Conservation (phyloP, 2,329 filamentous ascomycete species). For the Botryotinia globosa region DNA sequence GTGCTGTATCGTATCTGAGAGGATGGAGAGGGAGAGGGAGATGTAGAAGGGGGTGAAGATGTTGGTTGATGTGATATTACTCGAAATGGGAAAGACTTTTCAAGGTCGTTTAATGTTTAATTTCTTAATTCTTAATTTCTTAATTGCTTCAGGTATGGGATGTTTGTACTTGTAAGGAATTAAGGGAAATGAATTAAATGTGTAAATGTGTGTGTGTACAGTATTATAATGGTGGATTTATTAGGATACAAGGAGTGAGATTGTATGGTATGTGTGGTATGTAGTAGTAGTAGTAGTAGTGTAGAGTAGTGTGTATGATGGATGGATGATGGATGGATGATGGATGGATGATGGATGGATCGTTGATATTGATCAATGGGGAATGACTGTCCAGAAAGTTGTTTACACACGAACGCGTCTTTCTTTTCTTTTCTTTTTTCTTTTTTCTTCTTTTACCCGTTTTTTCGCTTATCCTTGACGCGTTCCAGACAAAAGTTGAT, state of each 20-base stretch:
- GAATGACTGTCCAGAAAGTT: too few relatives aligned
- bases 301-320: neutral
- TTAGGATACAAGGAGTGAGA: neutral
- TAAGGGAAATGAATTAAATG: neutral
- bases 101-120: neutral
- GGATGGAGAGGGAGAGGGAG: too few relatives aligned
- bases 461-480: constrained; percentile 4
- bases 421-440: neutral
- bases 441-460: neutral
- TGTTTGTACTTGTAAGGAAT: too few relatives aligned
- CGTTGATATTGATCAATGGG: neutral
- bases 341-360: too few relatives aligned
- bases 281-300: too few relatives aligned
- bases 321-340: too few relatives aligned
- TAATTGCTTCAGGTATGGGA: neutral
- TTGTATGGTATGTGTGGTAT: neutral
- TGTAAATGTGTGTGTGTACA: too few relatives aligned
- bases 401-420: neutral
- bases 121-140: too few relatives aligned
- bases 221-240: neutral
- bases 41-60: neutral
- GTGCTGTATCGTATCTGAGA: neutral
- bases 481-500: neutral
- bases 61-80: neutral
- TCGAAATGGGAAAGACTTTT: neutral